Evolutionary conservation across 139 green algal species (phyloP), one percentile per base, ranked within the genome.

Genomic region (Eudorina sp.): DNA sequence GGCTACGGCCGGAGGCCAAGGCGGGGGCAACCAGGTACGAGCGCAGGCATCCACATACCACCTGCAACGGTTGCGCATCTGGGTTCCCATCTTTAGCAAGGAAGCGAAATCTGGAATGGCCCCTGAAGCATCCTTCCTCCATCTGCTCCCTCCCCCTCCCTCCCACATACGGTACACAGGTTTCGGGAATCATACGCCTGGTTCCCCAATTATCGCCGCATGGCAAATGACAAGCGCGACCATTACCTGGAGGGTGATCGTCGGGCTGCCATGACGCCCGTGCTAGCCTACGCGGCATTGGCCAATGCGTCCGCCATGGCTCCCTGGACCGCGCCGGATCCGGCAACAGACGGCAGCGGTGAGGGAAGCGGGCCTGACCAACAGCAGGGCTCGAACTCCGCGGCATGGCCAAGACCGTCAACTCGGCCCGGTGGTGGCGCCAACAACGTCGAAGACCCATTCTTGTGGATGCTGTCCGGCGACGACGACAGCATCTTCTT

Each of bases 401-500:
- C n/a, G 21, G 62, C 38, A 31, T 75, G 66, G 66, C 66, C 66
- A 2, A 31, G 0, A 34, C 66, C 66, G 8, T 46, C 66, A 13
- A 25, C 66, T 1, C 3, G 14, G 31, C 66, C 6, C 29, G 38
- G 70, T 41, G 70, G 27, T 34, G 70, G 25, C 43, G 38, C 19
- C 40, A 55, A 41, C 70, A 51, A 51, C 40, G n/a, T 3, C 0
- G 40, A 13, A 48, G 78, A 86, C 41, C 80, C 80, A 2, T 86
- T 86, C 41, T 18, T 60, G 43, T 86, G 80, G 80, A 77, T 86
- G 60, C 80, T 86, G 3, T 6, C n/a, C 3, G 80, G 80, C 2
- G 80, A 86, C n/a, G 80, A 86, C 21, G 82, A 88, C 66, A 88
- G 64, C 19, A 18, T 88, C 0, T 88, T 88, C 46, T 88, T 80